Base-by-base conservation (phyloP, 768 basidiomycete species). In the Tricholoma hemisulphureum region DNA sequence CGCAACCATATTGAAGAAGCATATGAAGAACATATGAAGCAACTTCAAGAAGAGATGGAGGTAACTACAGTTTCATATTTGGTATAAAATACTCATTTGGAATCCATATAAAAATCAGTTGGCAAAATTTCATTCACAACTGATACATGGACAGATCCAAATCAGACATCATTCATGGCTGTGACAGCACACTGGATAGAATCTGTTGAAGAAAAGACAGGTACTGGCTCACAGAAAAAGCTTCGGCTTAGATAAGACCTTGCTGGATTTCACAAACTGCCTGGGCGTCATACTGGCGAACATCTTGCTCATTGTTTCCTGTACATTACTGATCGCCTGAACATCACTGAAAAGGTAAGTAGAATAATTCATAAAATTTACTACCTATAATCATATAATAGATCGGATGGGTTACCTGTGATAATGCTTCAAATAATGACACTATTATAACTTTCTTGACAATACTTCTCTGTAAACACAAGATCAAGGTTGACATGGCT, bases 81-180 rank as follows among this genome's bases (percentile, higher is more conserved):
- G 49, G n/a, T 51, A 29, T 51, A 29, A 51, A 51, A 29, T 50
- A 50, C 18, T 50, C 26, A 50, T 50, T 50, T 50, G 48, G 26
- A 29, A 18, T 26, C 26, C 32, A 1, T 50, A 28, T 29, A 51
- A n/a, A 34, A 29, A 34, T 56, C 70, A 10, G 32, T 69, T n/a
- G 71, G 75, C 13, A 72, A 68, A 53, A 67, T 79, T 1, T 77
- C 48, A 51, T 29, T 51, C 16, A 34, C 49, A 51, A 43, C 41
- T 23, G 41, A 43, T 43, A 43, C 21, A 23, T 43, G 41, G 41
- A 43, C 41, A 23, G 41, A 43, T 43, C 41, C 41, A 3, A 73
- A 76, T 29, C 61, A 71, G 6, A 28, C 41, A 0, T 68, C 76
- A 9, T 79, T 65, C 61, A 77, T 79, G 75, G 79, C 75, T 10